Evolutionary conservation across 495 filamentous ascomycete genomes (phyloP), one percentile per base, ranked within the genome.

Genomic region (Talaromyces thailandensis): DNA sequence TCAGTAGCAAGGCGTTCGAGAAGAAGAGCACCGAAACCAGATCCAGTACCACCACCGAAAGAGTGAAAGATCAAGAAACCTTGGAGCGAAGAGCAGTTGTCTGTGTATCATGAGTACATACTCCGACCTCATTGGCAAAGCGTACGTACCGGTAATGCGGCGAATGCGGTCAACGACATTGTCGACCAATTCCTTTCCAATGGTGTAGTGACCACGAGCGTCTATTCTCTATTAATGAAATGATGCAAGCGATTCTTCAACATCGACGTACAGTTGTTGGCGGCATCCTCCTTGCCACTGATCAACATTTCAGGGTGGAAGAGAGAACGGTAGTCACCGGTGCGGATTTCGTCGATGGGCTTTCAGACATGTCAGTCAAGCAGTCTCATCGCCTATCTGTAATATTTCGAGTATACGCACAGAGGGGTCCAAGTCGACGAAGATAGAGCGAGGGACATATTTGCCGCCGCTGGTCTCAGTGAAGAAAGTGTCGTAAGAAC

Each of bases 61-160:
- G 91, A 94, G 81, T 95, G 91, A 85, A 96, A 96, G 75, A 95
- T 86, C 59, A 96, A 75, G 81, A 96, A 96, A 57, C 91, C 91
- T 77, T 96, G 91, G 18, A 96, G 89, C 55, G 86, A 92, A 61
- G 85, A 81, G 82, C 91, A 96, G 83, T 94, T 95, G 76, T 96
- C 91, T 93, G 26, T 40, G n/a, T 28, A 58, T 5, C 18, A 58
- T 75, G 60, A 74, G 68, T 61, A 28, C 37, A 52, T 45, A 26
- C n/a, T 31, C 50, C 12, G 5, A 21, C 26, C 21, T 29, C 9
- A 61, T 52, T 61, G 37, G 18, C n/a, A 21, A 21, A 5, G 25
- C 21, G n/a, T 16, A 69, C 82, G 64, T 79, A 92, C 89, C 90
- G 71, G 83, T 82, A 74, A 94, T 86, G 70, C 88, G 90, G 66